phyloP scores from a whole-genome alignment of 2,329 filamentous ascomycete genomes.

The Exophiala calicioides region DNA sequence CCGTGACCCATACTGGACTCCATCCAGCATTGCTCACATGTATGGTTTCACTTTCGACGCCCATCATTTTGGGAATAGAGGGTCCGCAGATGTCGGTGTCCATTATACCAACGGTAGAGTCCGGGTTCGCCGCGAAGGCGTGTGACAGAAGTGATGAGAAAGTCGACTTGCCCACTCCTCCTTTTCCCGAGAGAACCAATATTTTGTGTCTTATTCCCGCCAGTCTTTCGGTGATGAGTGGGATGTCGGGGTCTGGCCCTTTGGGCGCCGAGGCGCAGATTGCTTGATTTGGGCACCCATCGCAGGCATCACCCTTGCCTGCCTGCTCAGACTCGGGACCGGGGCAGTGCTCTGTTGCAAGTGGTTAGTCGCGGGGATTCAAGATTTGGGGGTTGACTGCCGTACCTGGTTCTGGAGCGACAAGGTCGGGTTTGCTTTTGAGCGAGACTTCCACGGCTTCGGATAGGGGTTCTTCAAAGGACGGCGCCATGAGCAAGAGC shows the following conservation, averaged over 20 bases:
- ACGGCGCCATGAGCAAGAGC: slow-evolving; percentile 69
- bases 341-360: slow-evolving; percentile 75
- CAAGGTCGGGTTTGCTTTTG: slow-evolving; percentile 77
- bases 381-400: slow-evolving; percentile 4
- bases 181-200: slow-evolving; percentile 89
- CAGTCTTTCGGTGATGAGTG: slow-evolving; percentile 80
- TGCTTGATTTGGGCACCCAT: slow-evolving; percentile 90
- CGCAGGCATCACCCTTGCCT: slow-evolving; percentile 75
- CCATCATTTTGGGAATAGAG: slow-evolving; percentile 98
- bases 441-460: slow-evolving; percentile 75
- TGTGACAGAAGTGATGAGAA: slow-evolving; percentile 87
- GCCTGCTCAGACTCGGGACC: slow-evolving; percentile 64
- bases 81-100: slow-evolving; percentile 98
- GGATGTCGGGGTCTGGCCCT: slow-evolving; percentile 91
- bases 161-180: slow-evolving; percentile 94
- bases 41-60: slow-evolving; percentile 79
- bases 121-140: slow-evolving; percentile 79
- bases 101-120: slow-evolving; percentile 86
- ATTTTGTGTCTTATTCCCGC: slow-evolving; percentile 86
- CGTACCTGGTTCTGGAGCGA: slow-evolving; percentile 81
- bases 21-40: slow-evolving; percentile 86
- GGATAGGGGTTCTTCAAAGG: slow-evolving; percentile 70
- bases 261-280: slow-evolving; percentile 95
- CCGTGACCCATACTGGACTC: slow-evolving; percentile 93
- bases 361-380: not conserved